Conservation (phyloP, 352 stramenopile genomes). For the Phytophthora citrophthora region DNA sequence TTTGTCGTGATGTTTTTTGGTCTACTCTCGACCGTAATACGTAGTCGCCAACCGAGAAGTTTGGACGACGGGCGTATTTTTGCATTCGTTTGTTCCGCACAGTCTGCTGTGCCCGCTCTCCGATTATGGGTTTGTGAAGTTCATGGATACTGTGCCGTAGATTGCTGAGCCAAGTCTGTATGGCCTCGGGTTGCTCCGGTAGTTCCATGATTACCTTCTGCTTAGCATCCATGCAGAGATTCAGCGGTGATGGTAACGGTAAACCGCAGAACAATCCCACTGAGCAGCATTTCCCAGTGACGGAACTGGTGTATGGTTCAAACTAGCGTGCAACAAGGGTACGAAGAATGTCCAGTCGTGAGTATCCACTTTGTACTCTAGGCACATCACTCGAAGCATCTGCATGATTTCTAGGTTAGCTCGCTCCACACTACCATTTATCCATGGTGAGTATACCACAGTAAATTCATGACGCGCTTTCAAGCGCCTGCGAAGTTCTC, state of each 20-base stretch:
- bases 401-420: not conserved
- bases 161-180: not conserved
- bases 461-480: constrained; percentile 1
- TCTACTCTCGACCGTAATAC: not conserved
- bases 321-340: not conserved
- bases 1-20: not conserved
- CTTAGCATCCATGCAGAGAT: not conserved
- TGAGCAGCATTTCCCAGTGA: not conserved
- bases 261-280: not conserved
- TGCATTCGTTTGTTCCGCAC: not conserved
- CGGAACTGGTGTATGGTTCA: not conserved
- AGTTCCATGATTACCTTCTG: not conserved
- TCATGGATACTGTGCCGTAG: not conserved
- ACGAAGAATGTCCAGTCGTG: constrained; percentile 3
- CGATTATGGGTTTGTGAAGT: not conserved
- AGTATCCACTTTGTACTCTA: not conserved
- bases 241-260: not conserved
- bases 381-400: not conserved
- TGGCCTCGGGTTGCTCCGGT: not conserved
- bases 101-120: not conserved
- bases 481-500: not conserved
- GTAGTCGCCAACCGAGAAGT: not conserved
- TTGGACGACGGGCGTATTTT: not conserved
- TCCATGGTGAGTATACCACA: not conserved
- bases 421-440: not conserved